A percentile compares a stretch with the other conserved stretches of the same genome.
Conservation (phyloP, 2,329 filamentous ascomycete species). For the Escovopsis sp. region DNA sequence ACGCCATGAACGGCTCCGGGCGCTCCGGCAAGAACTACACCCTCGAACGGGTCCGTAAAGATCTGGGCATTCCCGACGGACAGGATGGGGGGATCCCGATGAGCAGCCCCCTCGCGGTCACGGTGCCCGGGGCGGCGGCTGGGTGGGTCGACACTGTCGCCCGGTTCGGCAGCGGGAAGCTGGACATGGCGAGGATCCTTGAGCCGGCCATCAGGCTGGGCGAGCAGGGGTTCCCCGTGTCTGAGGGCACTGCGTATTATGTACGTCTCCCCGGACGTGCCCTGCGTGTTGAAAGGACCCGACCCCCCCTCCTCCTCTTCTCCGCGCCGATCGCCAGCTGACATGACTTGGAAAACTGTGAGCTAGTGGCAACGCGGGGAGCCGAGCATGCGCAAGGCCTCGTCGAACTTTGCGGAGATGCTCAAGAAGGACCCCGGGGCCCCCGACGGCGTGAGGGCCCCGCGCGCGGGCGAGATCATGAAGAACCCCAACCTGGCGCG, state of each 20-base stretch:
- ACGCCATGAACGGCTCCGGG: slow-evolving; percentile 87
- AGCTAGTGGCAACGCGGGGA: slow-evolving; percentile 59
- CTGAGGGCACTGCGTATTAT: slow-evolving; percentile 55
- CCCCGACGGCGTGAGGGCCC: slow-evolving; percentile 56
- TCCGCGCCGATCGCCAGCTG: too few species aligned
- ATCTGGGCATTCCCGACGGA: slow-evolving; percentile 49
- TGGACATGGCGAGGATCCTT: slow-evolving; percentile 64
- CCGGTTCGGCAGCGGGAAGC: slow-evolving; percentile 75
- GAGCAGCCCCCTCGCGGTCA: slow-evolving; percentile 64
- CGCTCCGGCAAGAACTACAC: slow-evolving; percentile 56
- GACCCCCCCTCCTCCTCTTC: too few species aligned
- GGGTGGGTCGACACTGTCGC: slow-evolving; percentile 87
- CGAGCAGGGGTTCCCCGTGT: slow-evolving; percentile 81
- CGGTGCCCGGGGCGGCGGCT: slow-evolving; percentile 77
- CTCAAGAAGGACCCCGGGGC: slow-evolving; percentile 61
- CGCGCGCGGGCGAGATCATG: slow-evolving; percentile 73
- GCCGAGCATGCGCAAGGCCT: slow-evolving; percentile 49
- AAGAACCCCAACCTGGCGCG: slow-evolving; percentile 67
- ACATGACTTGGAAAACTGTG: too few species aligned
- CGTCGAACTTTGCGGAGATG: slow-evolving; percentile 77
- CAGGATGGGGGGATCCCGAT: slow-evolving; percentile 51
- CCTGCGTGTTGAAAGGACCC: not conserved
- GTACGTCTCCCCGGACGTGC: slow-evolving; percentile 33
- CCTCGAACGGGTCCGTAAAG: slow-evolving; percentile 53
- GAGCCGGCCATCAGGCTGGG: slow-evolving; percentile 71